Base-by-base conservation (phyloP, 768 basidiomycete species). In the Amylocystis lapponica region DNA sequence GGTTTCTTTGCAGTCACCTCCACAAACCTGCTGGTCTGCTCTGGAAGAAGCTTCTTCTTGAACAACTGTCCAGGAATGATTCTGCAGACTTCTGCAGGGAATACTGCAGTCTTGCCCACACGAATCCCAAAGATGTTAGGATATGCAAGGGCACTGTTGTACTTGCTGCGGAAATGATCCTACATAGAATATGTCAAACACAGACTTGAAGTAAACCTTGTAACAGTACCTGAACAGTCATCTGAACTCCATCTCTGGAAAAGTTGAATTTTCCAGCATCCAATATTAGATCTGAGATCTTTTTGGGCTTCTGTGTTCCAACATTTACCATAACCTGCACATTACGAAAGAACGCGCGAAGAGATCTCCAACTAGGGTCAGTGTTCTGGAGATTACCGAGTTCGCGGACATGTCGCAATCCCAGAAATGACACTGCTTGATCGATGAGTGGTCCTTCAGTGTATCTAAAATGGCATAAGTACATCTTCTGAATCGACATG, bases 1-100 rank as follows among this genome's bases (percentile, higher is more conserved):
- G 79, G 80, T 19, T 56, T 70, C 48, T 72, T 60, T 0, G 72
- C 72, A 0, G 78, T 64, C 37, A 79, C 79, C 1, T 62, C 63
- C 0, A 80, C 69, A 50, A 76, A 72, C 0, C 57, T 57, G 5
- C 58, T 53, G 30, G 49, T 67, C 22, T 58, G 45, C 48, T 68
- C 59, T 0, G 66, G 65, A 0, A 70, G 69, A 1, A 80, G 46
- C 45, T 63, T 71, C 39, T 66, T 64, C 40, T 58, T 73, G 51
- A 66, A 79, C 0, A 78, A 51, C 41, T 83, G 80, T 2, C 75
- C 69, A 0, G 67, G 62, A 3, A 66, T 50, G 10, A 83, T 47
- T 0, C 48, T 20, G 41, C 75, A 78, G 0, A 76, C 45, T 45
- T 83, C 78, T 0, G 71, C 64, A 0, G 80, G 80, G 4, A 69